Evolutionary conservation across 148 eudicot genomes (phyloP).

Genomic region (Amaranthus hypochondriacus): DNA sequence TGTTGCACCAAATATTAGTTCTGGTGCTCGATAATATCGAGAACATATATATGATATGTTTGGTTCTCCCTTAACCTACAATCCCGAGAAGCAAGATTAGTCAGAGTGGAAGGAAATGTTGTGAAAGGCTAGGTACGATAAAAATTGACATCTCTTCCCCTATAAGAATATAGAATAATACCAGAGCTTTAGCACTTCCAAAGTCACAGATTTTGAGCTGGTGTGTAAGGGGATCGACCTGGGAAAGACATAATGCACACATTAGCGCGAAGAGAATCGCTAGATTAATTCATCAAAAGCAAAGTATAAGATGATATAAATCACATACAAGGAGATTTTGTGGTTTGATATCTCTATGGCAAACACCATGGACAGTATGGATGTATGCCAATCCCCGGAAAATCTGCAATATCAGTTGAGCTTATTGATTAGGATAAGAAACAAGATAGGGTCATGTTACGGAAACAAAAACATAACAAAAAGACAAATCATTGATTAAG

Average conservation of each 20-base stretch:
- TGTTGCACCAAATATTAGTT: constrained; percentile 82
- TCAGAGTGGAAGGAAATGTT: neutral
- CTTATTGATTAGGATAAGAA: constrained; percentile 3
- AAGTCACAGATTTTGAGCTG: constrained; percentile 91
- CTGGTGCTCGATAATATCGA: constrained; percentile 83
- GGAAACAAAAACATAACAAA: neutral
- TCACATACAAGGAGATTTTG: constrained; percentile 41
- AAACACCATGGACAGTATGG: constrained; percentile 73
- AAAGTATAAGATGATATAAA: neutral
- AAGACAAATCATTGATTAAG: too few species aligned
- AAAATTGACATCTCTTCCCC: constrained; percentile 9
- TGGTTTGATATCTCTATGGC: constrained; percentile 85
- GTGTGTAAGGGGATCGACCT: constrained; percentile 87
- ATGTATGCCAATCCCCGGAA: constrained; percentile 82
- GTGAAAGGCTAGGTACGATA: neutral
- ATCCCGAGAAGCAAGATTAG: constrained; percentile 7
- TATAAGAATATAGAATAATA: constrained; percentile 7
- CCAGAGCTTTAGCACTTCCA: constrained; percentile 93
- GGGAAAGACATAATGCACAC: constrained; percentile 3
- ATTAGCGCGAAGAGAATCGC: neutral
- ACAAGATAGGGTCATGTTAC: neutral
- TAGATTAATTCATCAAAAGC: neutral
- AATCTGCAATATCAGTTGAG: constrained; percentile 36
- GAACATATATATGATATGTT: constrained; percentile 85
- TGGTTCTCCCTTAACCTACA: constrained; percentile 72